phyloP scores from a whole-genome alignment of 2,329 filamentous ascomycete genomes.

The Venturia oleaginea region DNA sequence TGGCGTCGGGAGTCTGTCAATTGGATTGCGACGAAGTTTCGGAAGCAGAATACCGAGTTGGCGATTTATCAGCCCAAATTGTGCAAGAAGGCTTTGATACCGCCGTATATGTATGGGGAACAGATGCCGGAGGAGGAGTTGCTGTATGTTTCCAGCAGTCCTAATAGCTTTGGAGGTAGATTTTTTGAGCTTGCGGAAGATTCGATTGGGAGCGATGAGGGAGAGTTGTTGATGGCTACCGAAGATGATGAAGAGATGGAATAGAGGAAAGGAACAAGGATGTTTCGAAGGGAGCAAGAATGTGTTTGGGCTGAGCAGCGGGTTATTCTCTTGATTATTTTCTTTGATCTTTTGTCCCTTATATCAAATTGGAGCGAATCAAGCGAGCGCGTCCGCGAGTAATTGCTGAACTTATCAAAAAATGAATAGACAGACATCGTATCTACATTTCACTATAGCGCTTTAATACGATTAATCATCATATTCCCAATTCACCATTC shows the following conservation, averaged over 20 bases:
- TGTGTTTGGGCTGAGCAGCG: too few species aligned
- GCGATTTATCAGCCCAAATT: background rate
- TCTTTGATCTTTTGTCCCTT: too few species aligned
- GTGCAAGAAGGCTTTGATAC: background rate
- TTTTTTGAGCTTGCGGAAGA: background rate
- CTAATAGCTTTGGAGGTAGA: background rate
- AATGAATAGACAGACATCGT: too few species aligned
- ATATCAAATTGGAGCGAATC: too few species aligned
- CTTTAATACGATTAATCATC: too few species aligned
- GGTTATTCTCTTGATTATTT: too few species aligned
- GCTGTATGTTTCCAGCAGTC: background rate
- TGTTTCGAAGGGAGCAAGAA: too few species aligned
- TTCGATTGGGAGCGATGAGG: background rate
- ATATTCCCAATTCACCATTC: constrained; percentile 27
- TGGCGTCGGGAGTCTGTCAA: background rate
- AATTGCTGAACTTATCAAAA: too few species aligned
- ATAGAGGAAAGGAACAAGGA: too few species aligned
- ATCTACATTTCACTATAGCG: too few species aligned
- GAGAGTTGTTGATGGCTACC: background rate
- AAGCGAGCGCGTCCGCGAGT: too few species aligned
- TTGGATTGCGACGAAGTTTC: background rate
- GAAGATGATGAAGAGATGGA: too few species aligned
- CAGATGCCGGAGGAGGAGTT: constrained; percentile 7
- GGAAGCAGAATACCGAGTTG: background rate
- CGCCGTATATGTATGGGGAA: constrained; percentile 11